These are phyloP conservation scores for Furcasterigmium furcatum DNA, from an alignment of 2,329 filamentous ascomycete genomes.

Conservation along the genomic window DNA sequence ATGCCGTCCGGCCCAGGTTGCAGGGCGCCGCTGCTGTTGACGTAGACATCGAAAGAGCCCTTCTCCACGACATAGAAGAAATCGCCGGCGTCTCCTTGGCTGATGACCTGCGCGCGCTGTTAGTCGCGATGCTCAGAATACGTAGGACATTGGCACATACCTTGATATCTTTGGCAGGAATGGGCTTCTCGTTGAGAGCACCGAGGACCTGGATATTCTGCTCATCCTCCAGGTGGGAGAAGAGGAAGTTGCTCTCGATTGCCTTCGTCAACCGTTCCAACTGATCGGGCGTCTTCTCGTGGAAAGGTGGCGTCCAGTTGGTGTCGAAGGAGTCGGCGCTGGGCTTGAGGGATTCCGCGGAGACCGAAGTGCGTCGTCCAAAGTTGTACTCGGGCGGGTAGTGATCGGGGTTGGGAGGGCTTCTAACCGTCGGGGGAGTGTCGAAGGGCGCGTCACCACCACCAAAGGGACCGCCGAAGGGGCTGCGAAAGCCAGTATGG, in stretches of 20 bases:
- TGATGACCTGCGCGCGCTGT: slow-evolving; percentile 69
- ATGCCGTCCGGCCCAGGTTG: slow-evolving; percentile 80
- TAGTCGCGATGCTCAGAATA: slow-evolving; percentile 10
- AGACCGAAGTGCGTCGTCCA: slow-evolving; percentile 90
- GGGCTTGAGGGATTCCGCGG: slow-evolving; percentile 92
- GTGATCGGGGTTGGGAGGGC: slow-evolving; percentile 57
- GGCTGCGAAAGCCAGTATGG: slow-evolving; percentile 42
- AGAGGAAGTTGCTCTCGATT: slow-evolving; percentile 88
- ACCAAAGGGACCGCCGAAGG: slow-evolving; percentile 39
- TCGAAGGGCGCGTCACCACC: slow-evolving; percentile 40
- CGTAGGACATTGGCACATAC: slow-evolving; percentile 29
- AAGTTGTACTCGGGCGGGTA: slow-evolving; percentile 94
- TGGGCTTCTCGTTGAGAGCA: slow-evolving; percentile 90
- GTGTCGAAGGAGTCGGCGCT: slow-evolving; percentile 73
- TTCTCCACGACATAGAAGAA: slow-evolving; percentile 97
- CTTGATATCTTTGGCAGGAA: slow-evolving; percentile 83
- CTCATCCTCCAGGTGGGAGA: slow-evolving; percentile 91
- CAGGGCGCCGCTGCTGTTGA: slow-evolving; percentile 73
- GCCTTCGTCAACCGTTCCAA: slow-evolving; percentile 73
- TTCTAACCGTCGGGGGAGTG: slow-evolving; percentile 39
- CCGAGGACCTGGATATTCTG: slow-evolving; percentile 84
- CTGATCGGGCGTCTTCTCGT: slow-evolving; percentile 81
- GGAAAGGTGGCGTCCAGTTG: slow-evolving; percentile 84
- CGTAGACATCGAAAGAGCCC: slow-evolving; percentile 86
- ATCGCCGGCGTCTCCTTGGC: slow-evolving; percentile 92